phyloP scores from a whole-genome alignment of 148 eudicot genomes.

The Nepenthes gracilis region DNA sequence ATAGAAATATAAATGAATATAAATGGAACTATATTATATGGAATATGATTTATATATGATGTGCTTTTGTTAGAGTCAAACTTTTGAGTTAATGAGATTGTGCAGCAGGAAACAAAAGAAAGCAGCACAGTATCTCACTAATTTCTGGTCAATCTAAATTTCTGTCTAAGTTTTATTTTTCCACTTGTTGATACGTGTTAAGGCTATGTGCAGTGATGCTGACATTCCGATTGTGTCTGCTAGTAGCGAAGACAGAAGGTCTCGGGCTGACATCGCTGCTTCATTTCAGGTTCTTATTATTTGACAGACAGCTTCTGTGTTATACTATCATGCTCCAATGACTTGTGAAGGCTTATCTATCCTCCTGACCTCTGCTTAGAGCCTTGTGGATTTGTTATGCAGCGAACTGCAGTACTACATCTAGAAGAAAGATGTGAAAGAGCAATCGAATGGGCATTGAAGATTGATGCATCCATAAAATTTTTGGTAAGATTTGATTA shows the following conservation, averaged over 20 bases:
- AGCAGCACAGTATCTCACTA: neutral
- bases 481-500: constrained; percentile 40
- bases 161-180: neutral
- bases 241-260: constrained; percentile 58
- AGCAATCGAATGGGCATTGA: constrained; percentile 88
- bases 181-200: constrained; percentile 5
- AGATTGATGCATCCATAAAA: constrained; percentile 76
- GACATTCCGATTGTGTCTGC: constrained; percentile 65
- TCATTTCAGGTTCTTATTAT: constrained; percentile 65
- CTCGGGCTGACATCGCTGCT: constrained; percentile 91
- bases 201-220: constrained; percentile 39
- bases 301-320: neutral
- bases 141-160: neutral
- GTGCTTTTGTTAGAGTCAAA: too few relatives aligned
- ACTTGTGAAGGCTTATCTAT: neutral
- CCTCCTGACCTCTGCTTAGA: neutral
- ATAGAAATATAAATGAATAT: too few relatives aligned
- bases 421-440: constrained; percentile 89
- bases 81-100: too few relatives aligned
- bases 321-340: neutral
- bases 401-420: constrained; percentile 93
- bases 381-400: constrained; percentile 13
- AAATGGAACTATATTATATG: too few relatives aligned
- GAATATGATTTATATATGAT: too few relatives aligned
- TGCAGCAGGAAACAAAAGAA: neutral